phyloP scores from a whole-genome alignment of 371 early-diverging fungal genomes.

The Lichtheimia ornata region DNA sequence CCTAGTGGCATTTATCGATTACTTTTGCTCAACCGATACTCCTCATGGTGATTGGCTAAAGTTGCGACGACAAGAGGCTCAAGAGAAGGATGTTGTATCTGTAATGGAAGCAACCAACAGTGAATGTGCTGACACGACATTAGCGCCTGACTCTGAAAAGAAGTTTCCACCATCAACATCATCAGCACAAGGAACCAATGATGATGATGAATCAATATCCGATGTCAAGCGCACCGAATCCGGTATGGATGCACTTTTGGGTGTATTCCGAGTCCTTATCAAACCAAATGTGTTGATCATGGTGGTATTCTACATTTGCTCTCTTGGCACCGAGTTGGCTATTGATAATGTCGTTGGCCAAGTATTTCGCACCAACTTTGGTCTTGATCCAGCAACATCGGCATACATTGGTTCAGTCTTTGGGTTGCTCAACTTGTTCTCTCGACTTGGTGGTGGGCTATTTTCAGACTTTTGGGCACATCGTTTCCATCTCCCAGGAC shows the following conservation, averaged over 20 bases:
- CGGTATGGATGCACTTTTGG: background rate
- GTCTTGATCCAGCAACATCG: conserved; percentile 39
- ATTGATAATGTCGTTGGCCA: conserved; percentile 57
- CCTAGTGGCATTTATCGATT: conserved; percentile 33
- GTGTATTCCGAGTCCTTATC: conserved; percentile 6
- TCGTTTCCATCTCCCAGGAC: conserved; percentile 15
- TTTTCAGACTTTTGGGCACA: conserved; percentile 29
- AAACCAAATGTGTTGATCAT: conserved; percentile 46
- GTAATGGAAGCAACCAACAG: too few relatives aligned
- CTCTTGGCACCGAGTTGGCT: conserved; percentile 66
- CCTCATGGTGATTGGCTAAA: conserved; percentile 43
- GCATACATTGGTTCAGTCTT: conserved; percentile 59
- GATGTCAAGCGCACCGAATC: conserved; percentile 17
- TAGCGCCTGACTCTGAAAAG: too few relatives aligned
- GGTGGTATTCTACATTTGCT: conserved; percentile 58
- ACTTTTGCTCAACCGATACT: conserved; percentile 44
- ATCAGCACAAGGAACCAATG: background rate
- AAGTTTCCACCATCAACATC: background rate
- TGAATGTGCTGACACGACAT: too few relatives aligned
- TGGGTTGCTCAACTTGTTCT: conserved; percentile 65
- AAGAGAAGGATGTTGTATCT: too few relatives aligned
- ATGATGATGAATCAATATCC: conserved; percentile 14
- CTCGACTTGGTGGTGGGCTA: conserved; percentile 61
- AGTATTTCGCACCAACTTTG: conserved; percentile 33
- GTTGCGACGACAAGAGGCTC: conserved; percentile 7